Conservation (phyloP, 2,329 filamentous ascomycete species). For the Escovopsis sp. region DNA sequence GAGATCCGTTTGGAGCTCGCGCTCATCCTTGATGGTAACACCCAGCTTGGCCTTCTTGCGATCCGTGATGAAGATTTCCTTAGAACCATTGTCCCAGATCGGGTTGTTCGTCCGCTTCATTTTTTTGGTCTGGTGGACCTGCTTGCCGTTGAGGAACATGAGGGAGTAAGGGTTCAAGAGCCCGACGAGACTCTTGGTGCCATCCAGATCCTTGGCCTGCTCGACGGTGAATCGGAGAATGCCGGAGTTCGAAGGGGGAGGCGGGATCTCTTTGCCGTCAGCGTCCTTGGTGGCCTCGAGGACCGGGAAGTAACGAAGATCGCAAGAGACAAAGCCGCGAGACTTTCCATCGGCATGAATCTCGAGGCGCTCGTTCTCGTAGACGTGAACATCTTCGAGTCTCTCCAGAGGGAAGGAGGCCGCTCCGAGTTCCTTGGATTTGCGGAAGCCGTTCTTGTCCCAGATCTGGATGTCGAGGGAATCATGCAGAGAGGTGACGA, state of each 20-base stretch:
- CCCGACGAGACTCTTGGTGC: conserved; percentile 80
- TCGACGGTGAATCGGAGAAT: conserved; percentile 88
- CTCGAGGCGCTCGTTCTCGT: conserved; percentile 75
- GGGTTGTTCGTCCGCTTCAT: conserved; percentile 96
- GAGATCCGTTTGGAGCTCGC: conserved; percentile 69
- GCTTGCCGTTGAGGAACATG: conserved; percentile 80
- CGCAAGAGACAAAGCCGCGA: conserved; percentile 63
- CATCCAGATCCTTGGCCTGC: conserved; percentile 91
- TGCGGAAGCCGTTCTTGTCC: conserved; percentile 91
- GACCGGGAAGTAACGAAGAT: conserved; percentile 92
- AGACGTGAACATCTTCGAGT: conserved; percentile 58
- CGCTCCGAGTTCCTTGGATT: conserved; percentile 85
- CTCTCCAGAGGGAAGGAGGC: conserved; percentile 76
- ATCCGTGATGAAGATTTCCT: conserved; percentile 91
- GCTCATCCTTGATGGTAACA: conserved; percentile 87
- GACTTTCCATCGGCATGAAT: conserved; percentile 71
- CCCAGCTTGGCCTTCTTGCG: conserved; percentile 81
- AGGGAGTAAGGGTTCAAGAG: conserved; percentile 81
- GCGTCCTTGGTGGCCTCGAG: conserved; percentile 55
- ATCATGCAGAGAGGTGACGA: conserved; percentile 83
- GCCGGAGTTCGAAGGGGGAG: conserved; percentile 82
- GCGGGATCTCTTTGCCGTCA: conserved; percentile 64
- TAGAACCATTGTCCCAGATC: conserved; percentile 83
- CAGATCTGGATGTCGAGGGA: conserved; percentile 70
- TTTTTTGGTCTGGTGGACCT: conserved; percentile 77